phyloP scores from a whole-genome alignment of 1,284 basidiomycete species.

The Ceratorhiza oryzae-sativae region DNA sequence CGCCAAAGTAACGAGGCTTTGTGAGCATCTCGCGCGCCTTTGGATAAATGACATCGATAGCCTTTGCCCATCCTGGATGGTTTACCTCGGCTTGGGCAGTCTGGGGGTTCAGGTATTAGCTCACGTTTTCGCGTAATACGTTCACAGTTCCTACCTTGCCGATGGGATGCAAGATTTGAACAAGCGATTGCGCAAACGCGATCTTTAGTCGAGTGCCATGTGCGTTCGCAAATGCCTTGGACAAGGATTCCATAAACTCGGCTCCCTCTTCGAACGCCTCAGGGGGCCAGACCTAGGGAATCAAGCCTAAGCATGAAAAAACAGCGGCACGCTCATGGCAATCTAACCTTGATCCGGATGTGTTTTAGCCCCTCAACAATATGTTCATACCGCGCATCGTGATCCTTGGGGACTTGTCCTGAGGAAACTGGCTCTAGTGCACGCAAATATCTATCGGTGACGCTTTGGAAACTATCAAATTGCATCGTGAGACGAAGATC shows the following conservation, averaged over 20 bases:
- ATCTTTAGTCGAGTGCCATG: slow-evolving; percentile 87
- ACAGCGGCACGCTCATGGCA: background rate
- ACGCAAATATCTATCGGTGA: slow-evolving; percentile 83
- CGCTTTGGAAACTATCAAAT: slow-evolving; percentile 73
- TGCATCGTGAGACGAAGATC: background rate
- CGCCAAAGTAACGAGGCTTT: slow-evolving; percentile 91
- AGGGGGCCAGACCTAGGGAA: slow-evolving; percentile 83
- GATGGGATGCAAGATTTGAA: slow-evolving; percentile 84
- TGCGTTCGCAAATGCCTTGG: slow-evolving; percentile 82
- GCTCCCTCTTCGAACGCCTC: slow-evolving; percentile 93
- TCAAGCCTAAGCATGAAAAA: slow-evolving; percentile 7
- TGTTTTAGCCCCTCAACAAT: slow-evolving; percentile 79
- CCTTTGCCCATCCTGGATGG: slow-evolving; percentile 92
- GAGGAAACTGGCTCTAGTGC: slow-evolving; percentile 78
- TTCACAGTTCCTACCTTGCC: slow-evolving; percentile 72
- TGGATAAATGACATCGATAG: slow-evolving; percentile 84
- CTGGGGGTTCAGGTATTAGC: slow-evolving; percentile 54
- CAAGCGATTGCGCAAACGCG: slow-evolving; percentile 85
- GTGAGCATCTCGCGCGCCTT: slow-evolving; percentile 86
- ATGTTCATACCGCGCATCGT: slow-evolving; percentile 81
- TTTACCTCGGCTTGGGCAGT: slow-evolving; percentile 97
- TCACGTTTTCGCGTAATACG: no score
- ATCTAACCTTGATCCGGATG: slow-evolving; percentile 75
- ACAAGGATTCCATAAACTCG: slow-evolving; percentile 86
- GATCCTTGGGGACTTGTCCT: slow-evolving; percentile 78